Conservation (phyloP, 2,329 filamentous ascomycete species). For the Microcera coccophila region DNA sequence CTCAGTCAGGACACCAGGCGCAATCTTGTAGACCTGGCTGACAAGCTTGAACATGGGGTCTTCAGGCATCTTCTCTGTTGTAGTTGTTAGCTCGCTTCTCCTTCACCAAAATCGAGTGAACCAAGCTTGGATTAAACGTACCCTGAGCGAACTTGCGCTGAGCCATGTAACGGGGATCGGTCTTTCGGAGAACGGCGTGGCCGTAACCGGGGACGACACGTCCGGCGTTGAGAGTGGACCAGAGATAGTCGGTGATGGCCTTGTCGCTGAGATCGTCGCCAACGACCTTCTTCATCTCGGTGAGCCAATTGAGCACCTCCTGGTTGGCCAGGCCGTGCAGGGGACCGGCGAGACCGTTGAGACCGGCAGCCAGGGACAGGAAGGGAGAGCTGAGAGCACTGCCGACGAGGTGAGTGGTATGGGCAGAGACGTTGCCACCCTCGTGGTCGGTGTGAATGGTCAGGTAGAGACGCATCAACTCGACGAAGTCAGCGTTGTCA, state of each 20-base stretch:
- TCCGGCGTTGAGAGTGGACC: constrained; percentile 91
- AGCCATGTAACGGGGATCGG: constrained; percentile 96
- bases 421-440: constrained; percentile 96
- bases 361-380: constrained; percentile 91
- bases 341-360: constrained; percentile 96
- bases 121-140: constrained; percentile 21
- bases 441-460: constrained; percentile 99
- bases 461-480: constrained; percentile 97
- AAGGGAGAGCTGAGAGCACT: constrained; percentile 94
- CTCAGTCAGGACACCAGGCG: constrained; percentile 93
- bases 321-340: constrained; percentile 99
- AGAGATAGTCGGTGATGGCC: constrained; percentile 97
- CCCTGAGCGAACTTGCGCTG: constrained; percentile 92
- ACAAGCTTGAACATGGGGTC: constrained; percentile 99
- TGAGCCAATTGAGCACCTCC: constrained; percentile 98
- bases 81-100: constrained; percentile 26
- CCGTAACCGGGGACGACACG: constrained; percentile 98
- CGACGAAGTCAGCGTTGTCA: constrained; percentile 92
- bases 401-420: constrained; percentile 98
- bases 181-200: constrained; percentile 99
- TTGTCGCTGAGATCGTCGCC: constrained; percentile 94
- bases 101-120: not conserved
- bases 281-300: constrained; percentile 94
- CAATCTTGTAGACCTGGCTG: constrained; percentile 99
- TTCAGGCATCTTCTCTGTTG: constrained; percentile 74